A percentile compares a stretch with the other conserved stretches of the same genome.
phyloP scores from a whole-genome alignment of 768 basidiomycete species.

The Harrya chromipes region DNA sequence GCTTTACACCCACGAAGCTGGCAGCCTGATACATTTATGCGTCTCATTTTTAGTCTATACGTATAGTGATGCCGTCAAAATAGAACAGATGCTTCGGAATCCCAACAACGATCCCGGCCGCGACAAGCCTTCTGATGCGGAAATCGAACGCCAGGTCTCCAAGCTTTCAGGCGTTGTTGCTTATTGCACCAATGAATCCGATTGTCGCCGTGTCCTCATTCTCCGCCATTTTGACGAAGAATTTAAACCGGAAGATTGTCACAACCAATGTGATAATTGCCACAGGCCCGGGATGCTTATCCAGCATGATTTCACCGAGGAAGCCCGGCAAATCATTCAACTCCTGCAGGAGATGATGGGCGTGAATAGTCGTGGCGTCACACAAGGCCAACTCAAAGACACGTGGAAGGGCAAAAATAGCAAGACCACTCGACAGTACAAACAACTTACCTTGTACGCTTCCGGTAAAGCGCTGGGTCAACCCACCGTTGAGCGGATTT shows the following conservation, averaged over 20 bases:
- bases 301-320: conserved; percentile 57
- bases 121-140: conserved; percentile 36
- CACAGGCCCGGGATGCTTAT: conserved; percentile 43
- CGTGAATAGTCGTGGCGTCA: conserved; percentile 48
- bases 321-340: conserved; percentile 53
- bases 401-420: conserved; percentile 64
- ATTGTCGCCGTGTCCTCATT: conserved; percentile 86
- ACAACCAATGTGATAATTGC: conserved; percentile 83
- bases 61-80: conserved; percentile 52
- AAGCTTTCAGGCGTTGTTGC: conserved; percentile 68
- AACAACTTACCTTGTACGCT: conserved; percentile 52
- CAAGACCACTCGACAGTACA: conserved; percentile 41
- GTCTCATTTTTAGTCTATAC: conserved; percentile 52
- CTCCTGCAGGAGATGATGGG: conserved; percentile 50
- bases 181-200: conserved; percentile 76
- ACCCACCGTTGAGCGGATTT: conserved; percentile 61
- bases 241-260: conserved; percentile 67
- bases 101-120: conserved; percentile 38
- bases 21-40: not conserved
- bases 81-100: conserved; percentile 61
- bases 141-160: conserved; percentile 64
- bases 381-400: conserved; percentile 55
- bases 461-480: conserved; percentile 46
- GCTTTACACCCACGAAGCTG: not conserved
- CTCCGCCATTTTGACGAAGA: conserved; percentile 85